Base-by-base conservation (phyloP, 2,329 filamentous ascomycete genomes). In the Myriosclerotinia curreyana region DNA sequence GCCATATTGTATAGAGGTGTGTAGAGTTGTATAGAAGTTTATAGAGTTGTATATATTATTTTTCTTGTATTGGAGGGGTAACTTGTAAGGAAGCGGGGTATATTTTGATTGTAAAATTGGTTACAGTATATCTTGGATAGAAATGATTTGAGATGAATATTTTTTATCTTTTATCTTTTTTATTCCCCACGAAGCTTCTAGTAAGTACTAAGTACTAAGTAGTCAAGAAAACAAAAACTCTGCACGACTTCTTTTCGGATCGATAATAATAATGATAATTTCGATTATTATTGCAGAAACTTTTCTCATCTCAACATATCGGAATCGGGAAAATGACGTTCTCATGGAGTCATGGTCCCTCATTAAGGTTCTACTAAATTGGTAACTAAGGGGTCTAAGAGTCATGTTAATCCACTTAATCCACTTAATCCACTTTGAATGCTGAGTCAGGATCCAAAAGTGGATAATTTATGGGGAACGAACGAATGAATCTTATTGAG, bases 1-100 rank as follows among this genome's bases (percentile, higher is more conserved):
- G 69, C 70, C 69, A 70, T 73, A n/a, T 51, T 66, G 53, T 42
- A 20, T n/a, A n/a, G n/a, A n/a, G n/a, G 44, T 44, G 38, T 40
- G 42, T n/a, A 44, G 50, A 42, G 25, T 51, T 54, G 9, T 42
- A n/a, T 20, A 28, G n/a, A n/a, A n/a, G 44, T 44, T 11, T 42
- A 20, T n/a, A n/a, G 50, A 42, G 25, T 52, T 55, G 11, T 44
- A 5, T 31, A n/a, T 54, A 50, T 36, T 53, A 51, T 44, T 53
- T 58, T 50, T 60, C 14, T 25, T 36, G 42, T 17, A 1, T 48
- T 46, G 20, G 60, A 51, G 48, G 49, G 40, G 42, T 38, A n/a
- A n/a, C n/a, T n/a, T n/a, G n/a, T n/a, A 8, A 60, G 22, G 56
- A 44, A 46, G 56, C 44, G 56, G 58, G 56, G 46, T 59, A 46